These are phyloP conservation scores for Prunella vulgaris DNA, from an alignment of 257 asterid species.

Conservation along the genomic window DNA sequence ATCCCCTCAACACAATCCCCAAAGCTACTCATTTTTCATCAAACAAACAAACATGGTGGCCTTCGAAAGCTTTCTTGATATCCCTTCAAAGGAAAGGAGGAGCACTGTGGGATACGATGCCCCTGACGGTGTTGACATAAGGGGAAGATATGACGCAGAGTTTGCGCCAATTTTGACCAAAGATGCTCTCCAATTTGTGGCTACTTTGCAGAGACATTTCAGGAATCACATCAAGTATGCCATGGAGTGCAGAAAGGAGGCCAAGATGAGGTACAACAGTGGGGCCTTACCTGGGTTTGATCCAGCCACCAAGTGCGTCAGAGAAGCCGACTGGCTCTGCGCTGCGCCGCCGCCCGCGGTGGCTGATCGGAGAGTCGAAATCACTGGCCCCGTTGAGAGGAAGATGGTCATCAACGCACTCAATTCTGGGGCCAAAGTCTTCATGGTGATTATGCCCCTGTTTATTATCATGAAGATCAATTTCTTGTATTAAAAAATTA, in stretches of 20 bases:
- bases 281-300: slow-evolving; percentile 77
- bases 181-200: slow-evolving; percentile 76
- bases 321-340: slow-evolving; percentile 77
- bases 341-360: slow-evolving; percentile 63
- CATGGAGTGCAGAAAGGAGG: slow-evolving; percentile 72
- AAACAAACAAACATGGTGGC: slow-evolving; percentile 34
- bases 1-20: background rate
- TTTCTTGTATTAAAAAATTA: too few relatives aligned
- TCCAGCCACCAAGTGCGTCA: slow-evolving; percentile 59
- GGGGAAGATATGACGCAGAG: slow-evolving; percentile 77
- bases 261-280: slow-evolving; percentile 51
- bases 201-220: slow-evolving; percentile 67
- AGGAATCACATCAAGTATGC: slow-evolving; percentile 65
- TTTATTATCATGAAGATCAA: too few relatives aligned
- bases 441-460: slow-evolving; percentile 53
- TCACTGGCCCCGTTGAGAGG: slow-evolving; percentile 95
- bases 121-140: slow-evolving; percentile 75
- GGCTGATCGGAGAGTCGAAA: slow-evolving; percentile 93
- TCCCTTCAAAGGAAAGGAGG: slow-evolving; percentile 27
- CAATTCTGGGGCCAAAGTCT: slow-evolving; percentile 93
- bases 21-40: too few relatives aligned
- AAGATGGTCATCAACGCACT: slow-evolving; percentile 97
- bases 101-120: slow-evolving; percentile 50
- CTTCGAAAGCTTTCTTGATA: slow-evolving; percentile 40
- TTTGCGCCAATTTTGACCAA: slow-evolving; percentile 47